Conservation (phyloP, 2,329 filamentous ascomycete genomes). For the Mycocentrospora acerina region DNA sequence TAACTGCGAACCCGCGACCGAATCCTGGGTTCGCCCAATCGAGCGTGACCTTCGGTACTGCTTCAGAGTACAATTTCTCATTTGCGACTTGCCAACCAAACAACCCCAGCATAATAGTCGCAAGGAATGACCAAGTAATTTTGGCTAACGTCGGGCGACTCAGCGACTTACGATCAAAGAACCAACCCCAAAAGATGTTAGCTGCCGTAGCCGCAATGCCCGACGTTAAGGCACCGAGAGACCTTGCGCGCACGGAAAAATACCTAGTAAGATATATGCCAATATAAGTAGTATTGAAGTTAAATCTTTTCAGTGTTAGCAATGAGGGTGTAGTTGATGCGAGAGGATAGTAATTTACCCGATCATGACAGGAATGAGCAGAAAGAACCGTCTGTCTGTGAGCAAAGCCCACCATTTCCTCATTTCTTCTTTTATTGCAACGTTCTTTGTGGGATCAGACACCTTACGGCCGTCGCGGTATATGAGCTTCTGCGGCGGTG, state of each 20-base stretch:
- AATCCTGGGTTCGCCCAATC: constrained; percentile 52
- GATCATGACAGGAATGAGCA: constrained; percentile 53
- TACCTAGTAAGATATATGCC: constrained; percentile 57
- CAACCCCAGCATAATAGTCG: constrained; percentile 45
- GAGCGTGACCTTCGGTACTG: constrained; percentile 42
- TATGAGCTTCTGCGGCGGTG: constrained; percentile 50
- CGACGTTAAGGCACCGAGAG: constrained; percentile 49
- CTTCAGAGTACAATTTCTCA: constrained; percentile 48
- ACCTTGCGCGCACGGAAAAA: constrained; percentile 53
- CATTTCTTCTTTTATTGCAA: constrained; percentile 42
- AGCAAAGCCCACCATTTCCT: constrained; percentile 44
- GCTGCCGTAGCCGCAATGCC: constrained; percentile 50
- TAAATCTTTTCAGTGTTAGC: no score
- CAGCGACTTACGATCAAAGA: constrained; percentile 49
- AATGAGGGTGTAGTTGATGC: no score
- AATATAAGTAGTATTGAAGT: constrained; percentile 55
- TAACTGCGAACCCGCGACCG: constrained; percentile 51
- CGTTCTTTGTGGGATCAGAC: constrained; percentile 40
- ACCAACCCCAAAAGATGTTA: constrained; percentile 54
- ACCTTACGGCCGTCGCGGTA: constrained; percentile 42
- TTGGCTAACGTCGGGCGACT: constrained; percentile 47
- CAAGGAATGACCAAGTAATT: constrained; percentile 47
- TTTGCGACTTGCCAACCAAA: constrained; percentile 54
- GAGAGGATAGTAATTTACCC: no score
- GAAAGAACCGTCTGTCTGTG: constrained; percentile 48